A percentile compares a stretch with the other conserved stretches of the same genome.
Conservation (phyloP, 768 basidiomycete genomes). For the Trametes cinnabarina region DNA sequence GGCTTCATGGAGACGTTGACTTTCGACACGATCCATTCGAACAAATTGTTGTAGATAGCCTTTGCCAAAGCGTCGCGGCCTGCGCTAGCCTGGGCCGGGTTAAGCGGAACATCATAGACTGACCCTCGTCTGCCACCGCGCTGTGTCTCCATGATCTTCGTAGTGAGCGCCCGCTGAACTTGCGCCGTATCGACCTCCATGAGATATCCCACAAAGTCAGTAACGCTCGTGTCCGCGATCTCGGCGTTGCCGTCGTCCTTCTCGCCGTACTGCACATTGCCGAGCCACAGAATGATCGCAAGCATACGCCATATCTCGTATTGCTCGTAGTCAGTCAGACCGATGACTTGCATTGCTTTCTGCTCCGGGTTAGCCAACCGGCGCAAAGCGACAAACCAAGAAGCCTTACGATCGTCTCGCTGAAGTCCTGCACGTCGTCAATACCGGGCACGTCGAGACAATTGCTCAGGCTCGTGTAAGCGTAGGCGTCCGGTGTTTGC, state of each 20-base stretch:
- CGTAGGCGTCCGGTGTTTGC: conserved; percentile 94
- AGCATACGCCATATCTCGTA: conserved; percentile 91
- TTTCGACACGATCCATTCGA: conserved; percentile 98
- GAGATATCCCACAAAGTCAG: conserved; percentile 92
- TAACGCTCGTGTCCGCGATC: conserved; percentile 81
- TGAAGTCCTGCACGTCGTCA: conserved; percentile 83
- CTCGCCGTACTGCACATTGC: conserved; percentile 90
- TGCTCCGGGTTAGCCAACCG: conserved; percentile 30
- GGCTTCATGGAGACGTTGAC: conserved; percentile 97
- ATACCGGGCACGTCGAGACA: conserved; percentile 91
- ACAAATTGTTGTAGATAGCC: conserved; percentile 96
- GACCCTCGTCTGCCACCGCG: conserved; percentile 91
- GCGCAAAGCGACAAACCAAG: not conserved
- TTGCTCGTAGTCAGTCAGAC: conserved; percentile 82
- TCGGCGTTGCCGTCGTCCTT: conserved; percentile 85
- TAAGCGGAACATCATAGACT: conserved; percentile 94
- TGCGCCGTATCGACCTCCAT: conserved; percentile 80
- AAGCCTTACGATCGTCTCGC: conserved; percentile 75
- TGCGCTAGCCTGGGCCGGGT: conserved; percentile 85
- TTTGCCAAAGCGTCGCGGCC: conserved; percentile 92
- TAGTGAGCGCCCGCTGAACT: conserved; percentile 86
- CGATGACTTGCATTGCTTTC: conserved; percentile 94
- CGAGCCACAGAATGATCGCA: conserved; percentile 90
- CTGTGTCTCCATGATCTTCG: conserved; percentile 87
- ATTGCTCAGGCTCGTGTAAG: conserved; percentile 89